phyloP scores from a whole-genome alignment of 345 rosid species.

The Eucalyptus erythrocorys region DNA sequence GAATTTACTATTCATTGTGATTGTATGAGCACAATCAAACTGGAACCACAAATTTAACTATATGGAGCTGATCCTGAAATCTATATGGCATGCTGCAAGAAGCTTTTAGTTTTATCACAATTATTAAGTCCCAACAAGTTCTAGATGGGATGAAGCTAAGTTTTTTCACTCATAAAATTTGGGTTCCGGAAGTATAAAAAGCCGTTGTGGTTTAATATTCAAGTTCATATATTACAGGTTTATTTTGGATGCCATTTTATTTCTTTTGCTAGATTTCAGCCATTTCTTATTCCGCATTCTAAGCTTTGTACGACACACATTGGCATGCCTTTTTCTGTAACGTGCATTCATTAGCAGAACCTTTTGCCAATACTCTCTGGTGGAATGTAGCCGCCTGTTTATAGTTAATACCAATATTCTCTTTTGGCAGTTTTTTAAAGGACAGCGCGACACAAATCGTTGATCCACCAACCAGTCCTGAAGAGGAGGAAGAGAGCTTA shows the following conservation, averaged over 20 bases:
- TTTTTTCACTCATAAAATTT: neutral
- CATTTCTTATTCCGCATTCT: neutral
- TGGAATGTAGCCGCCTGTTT: neutral
- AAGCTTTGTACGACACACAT: neutral
- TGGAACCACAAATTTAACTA: neutral
- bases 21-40: neutral
- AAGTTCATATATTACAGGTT: neutral
- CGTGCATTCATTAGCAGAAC: neutral
- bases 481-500: conserved; percentile 54
- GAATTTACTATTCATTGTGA: neutral
- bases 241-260: neutral
- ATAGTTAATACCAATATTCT: neutral
- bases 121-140: neutral
- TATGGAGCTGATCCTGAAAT: neutral
- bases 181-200: neutral
- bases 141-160: neutral
- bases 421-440: conserved; percentile 41
- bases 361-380: neutral
- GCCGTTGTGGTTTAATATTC: neutral
- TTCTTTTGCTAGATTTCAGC: neutral
- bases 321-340: neutral
- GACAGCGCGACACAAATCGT: conserved; percentile 48
- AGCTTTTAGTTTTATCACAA: neutral
- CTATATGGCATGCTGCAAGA: neutral
- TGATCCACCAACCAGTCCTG: conserved; percentile 44